Percentiles rank a stretch among this genome's conserved stretches.
These are phyloP conservation scores for Wickerhamomyces bisporus DNA, from an alignment of 805 yeast species.

Conservation along the genomic window DNA sequence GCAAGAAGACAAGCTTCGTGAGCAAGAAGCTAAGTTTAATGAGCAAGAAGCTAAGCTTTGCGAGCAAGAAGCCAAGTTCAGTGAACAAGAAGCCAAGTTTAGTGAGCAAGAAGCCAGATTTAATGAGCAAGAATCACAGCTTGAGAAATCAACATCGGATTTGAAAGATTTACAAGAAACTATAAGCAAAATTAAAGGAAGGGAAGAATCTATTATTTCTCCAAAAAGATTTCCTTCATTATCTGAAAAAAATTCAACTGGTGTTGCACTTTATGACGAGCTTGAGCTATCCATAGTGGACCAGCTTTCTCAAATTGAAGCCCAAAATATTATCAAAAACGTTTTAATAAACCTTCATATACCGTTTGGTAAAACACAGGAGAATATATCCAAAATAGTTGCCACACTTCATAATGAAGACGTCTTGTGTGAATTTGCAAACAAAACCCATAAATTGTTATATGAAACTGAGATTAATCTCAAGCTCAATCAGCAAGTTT, in stretches of 20 bases:
- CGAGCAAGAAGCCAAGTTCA: too few species aligned
- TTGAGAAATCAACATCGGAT: constrained; percentile 4
- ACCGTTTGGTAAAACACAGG: constrained; percentile 25
- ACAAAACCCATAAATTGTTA: constrained; percentile 26
- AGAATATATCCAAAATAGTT: constrained; percentile 23
- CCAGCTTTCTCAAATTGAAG: constrained; percentile 22
- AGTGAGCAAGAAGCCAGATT: too few species aligned
- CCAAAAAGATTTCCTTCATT: constrained; percentile 25
- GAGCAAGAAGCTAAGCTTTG: too few species aligned
- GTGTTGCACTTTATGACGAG: constrained; percentile 11
- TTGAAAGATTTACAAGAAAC: constrained; percentile 2
- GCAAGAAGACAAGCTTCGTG: too few species aligned
- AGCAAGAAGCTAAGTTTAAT: too few species aligned
- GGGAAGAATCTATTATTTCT: constrained; percentile 17
- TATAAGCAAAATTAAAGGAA: constrained; percentile 18
- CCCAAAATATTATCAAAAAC: constrained; percentile 32
- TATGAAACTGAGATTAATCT: constrained; percentile 25
- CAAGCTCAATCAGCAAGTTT: constrained; percentile 18
- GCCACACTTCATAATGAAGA: constrained; percentile 24
- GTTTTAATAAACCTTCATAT: constrained; percentile 27
- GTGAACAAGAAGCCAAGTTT: background rate
- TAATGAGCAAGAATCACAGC: constrained; percentile 1
- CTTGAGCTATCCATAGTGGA: constrained; percentile 27
- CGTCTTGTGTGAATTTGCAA: constrained; percentile 27
- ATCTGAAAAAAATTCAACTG: constrained; percentile 9